Conservation (phyloP, 129 eudicot genomes). For the Heracleum sosnowskyi region DNA sequence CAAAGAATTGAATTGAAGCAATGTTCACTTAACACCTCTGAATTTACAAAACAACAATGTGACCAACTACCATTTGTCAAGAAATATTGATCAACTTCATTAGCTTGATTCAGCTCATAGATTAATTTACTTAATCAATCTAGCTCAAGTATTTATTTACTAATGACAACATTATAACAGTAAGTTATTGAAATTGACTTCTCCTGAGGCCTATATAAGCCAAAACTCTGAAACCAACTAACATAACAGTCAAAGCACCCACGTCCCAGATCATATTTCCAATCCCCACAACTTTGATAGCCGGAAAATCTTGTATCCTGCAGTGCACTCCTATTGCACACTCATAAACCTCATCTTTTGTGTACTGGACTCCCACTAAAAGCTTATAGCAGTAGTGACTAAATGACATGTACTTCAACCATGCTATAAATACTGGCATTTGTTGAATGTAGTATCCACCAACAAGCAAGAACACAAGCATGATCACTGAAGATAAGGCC, state of each 20-base stretch:
- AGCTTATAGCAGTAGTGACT: slow-evolving; percentile 84
- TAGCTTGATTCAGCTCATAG: not conserved
- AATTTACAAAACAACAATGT: not conserved
- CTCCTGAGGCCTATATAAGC: slow-evolving; percentile 82
- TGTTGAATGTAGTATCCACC: slow-evolving; percentile 90
- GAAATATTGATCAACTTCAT: slow-evolving; percentile 1
- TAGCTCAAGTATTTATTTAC: not conserved
- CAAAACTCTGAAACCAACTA: slow-evolving; percentile 71
- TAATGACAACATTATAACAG: not conserved
- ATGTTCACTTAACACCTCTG: no score
- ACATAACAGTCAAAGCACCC: slow-evolving; percentile 67
- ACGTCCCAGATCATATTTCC: slow-evolving; percentile 54
- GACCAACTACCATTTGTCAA: not conserved
- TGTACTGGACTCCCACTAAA: slow-evolving; percentile 67
- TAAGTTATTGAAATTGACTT: slow-evolving; percentile 40
- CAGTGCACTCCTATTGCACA: slow-evolving; percentile 47
- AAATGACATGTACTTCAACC: slow-evolving; percentile 81
- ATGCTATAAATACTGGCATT: slow-evolving; percentile 60
- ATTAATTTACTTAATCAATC: not conserved
- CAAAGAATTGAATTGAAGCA: not conserved
- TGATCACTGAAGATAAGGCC: slow-evolving; percentile 71
- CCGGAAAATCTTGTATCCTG: slow-evolving; percentile 63
- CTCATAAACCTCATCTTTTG: slow-evolving; percentile 50
- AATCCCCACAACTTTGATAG: slow-evolving; percentile 50
- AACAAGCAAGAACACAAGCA: slow-evolving; percentile 78